Conservation (phyloP, 148 eudicot genomes). For the Silene uniflora region DNA sequence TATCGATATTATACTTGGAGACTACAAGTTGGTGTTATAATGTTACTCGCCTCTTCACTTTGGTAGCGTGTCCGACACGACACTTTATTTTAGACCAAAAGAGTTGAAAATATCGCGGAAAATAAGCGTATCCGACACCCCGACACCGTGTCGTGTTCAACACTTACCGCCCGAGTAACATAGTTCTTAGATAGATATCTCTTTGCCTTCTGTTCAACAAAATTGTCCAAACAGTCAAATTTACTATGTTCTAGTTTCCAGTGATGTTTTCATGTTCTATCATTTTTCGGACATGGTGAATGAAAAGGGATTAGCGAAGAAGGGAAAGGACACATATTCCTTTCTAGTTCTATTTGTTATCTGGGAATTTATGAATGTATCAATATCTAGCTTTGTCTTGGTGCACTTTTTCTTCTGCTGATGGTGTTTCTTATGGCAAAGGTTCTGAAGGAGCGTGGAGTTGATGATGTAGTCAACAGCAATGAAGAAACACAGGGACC, state of each 20-base stretch:
- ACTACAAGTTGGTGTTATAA: not conserved
- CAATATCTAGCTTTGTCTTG: not conserved
- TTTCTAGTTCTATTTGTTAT: not conserved
- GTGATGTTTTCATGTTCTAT: not conserved
- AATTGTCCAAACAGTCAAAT: not conserved
- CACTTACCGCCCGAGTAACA: too few relatives aligned
- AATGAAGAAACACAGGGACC: conserved; percentile 41
- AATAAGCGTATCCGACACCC: too few relatives aligned
- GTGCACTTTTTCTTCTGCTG: conserved; percentile 1
- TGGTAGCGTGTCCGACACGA: too few relatives aligned
- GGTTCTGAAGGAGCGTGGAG: conserved; percentile 73
- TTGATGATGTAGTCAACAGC: conserved; percentile 44
- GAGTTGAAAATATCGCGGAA: too few relatives aligned
- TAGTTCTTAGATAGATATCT: not conserved
- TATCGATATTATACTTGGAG: conserved; percentile 1
- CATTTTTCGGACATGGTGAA: not conserved
- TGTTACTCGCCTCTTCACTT: not conserved
- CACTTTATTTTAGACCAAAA: too few relatives aligned
- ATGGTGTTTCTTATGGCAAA: conserved; percentile 19
- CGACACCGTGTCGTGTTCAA: too few relatives aligned
- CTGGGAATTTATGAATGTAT: not conserved
- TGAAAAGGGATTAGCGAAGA: not conserved
- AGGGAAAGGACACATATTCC: not conserved
- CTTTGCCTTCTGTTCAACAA: not conserved
- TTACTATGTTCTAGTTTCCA: not conserved